Conservation (phyloP, 495 filamentous ascomycete species). For the Aspergillus cristatus region DNA sequence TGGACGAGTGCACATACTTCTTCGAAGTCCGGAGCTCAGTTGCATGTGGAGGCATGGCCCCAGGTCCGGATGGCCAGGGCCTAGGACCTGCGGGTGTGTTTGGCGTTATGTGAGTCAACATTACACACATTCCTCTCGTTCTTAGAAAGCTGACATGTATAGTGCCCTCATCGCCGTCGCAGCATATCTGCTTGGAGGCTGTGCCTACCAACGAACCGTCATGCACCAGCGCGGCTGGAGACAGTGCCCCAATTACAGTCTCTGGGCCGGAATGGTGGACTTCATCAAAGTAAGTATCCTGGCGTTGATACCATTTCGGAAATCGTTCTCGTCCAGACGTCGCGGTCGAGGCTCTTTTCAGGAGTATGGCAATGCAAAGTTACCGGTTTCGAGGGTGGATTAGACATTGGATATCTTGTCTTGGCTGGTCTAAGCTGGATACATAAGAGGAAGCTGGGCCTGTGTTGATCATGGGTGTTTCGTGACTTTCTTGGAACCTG, state of each 20-base stretch:
- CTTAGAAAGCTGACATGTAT: background rate
- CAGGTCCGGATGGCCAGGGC: slow-evolving; percentile 51
- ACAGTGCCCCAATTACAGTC: slow-evolving; percentile 85
- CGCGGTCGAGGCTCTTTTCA: slow-evolving; percentile 16
- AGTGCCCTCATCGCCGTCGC: slow-evolving; percentile 63
- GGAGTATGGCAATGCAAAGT: slow-evolving; percentile 13
- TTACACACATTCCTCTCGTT: background rate
- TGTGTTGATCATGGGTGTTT: slow-evolving; percentile 12
- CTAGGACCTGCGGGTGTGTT: slow-evolving; percentile 86
- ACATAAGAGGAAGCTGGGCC: background rate
- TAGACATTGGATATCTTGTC: slow-evolving; percentile 19
- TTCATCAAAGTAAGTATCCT: slow-evolving; percentile 67
- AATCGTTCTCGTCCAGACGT: slow-evolving; percentile 12
- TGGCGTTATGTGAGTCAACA: slow-evolving; percentile 65
- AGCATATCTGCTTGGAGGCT: slow-evolving; percentile 86
- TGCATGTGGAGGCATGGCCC: slow-evolving; percentile 65
- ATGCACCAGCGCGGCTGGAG: slow-evolving; percentile 93
- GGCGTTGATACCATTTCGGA: slow-evolving; percentile 24
- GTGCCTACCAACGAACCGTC: slow-evolving; percentile 91
- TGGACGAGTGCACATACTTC: slow-evolving; percentile 90
- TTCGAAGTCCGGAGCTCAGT: slow-evolving; percentile 87
- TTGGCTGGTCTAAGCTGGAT: slow-evolving; percentile 20
- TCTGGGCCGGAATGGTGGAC: slow-evolving; percentile 82
- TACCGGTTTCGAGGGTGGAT: slow-evolving; percentile 32
- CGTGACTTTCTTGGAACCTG: background rate